Conservation (phyloP, 192 early-diverging fungal species). For the Coemansia sp. region DNA sequence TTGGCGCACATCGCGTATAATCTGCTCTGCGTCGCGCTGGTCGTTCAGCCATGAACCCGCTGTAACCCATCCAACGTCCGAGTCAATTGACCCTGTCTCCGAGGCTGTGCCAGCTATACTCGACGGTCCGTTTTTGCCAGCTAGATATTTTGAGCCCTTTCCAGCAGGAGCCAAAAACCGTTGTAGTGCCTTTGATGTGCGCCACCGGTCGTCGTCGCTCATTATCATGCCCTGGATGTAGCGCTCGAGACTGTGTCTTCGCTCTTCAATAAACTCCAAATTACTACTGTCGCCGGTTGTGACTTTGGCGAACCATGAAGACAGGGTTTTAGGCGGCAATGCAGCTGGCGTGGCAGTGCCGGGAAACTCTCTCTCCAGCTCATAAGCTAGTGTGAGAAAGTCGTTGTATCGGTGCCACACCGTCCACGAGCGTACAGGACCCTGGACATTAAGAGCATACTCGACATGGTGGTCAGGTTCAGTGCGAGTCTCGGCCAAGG, state of each 20-base stretch:
- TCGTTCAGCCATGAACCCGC: slow-evolving; percentile 84
- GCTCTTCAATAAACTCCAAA: slow-evolving; percentile 63
- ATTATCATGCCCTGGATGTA: slow-evolving; percentile 77
- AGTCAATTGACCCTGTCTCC: slow-evolving; percentile 34
- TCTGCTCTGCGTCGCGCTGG: slow-evolving; percentile 61
- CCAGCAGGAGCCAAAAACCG: slow-evolving; percentile 65
- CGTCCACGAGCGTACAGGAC: slow-evolving; percentile 79
- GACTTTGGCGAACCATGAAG: slow-evolving; percentile 56
- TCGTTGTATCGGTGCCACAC: slow-evolving; percentile 88
- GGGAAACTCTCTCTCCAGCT: slow-evolving; percentile 67
- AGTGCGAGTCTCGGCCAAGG: slow-evolving; percentile 38
- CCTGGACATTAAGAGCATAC: slow-evolving; percentile 75
- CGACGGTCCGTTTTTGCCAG: slow-evolving; percentile 33
- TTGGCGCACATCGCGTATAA: slow-evolving; percentile 72
- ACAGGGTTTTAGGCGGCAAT: slow-evolving; percentile 76
- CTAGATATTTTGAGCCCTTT: slow-evolving; percentile 58
- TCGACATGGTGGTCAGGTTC: slow-evolving; percentile 62
- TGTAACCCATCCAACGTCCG: slow-evolving; percentile 56
- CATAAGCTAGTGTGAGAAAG: slow-evolving; percentile 71
- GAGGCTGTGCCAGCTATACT: slow-evolving; percentile 25
- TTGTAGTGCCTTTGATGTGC: slow-evolving; percentile 68
- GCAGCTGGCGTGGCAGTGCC: slow-evolving; percentile 61
- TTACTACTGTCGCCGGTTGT: slow-evolving; percentile 23
- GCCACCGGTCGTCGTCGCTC: slow-evolving; percentile 75
- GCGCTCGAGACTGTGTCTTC: slow-evolving; percentile 73